Base-by-base conservation (phyloP, 345 rosid genomes). In the Bruguiera parviflora region DNA sequence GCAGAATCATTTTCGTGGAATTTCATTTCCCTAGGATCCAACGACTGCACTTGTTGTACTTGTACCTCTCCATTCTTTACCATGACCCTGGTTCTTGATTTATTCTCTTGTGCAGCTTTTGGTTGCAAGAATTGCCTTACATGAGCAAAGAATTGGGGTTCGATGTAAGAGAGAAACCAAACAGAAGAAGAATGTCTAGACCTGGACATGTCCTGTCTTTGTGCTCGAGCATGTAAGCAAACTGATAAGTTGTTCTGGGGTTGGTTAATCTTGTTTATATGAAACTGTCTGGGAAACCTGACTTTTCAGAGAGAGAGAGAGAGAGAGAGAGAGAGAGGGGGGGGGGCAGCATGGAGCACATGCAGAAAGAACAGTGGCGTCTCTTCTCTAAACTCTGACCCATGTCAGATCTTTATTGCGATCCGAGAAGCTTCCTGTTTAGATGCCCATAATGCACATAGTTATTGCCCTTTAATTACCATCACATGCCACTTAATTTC, bases 121-220 rank as follows among this genome's bases (percentile, higher is more conserved):
- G 85, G 65, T 74, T 78, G 86, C 65, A 92, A 60, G 80, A 88
- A 85, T 16, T 86, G 73, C 39, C 93, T 85, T 67, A 92, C 65
- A 22, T 73, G 86, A 61, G 84, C 72, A 51, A 88, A 87, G 81
- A 91, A 85, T 5, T 72, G 84, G 33, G 85, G 83, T 65, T 84
- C 84, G 58, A 71, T 71, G 81, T 61, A 71, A 60, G 86, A 81
- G 55, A 76, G 47, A 5, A 73, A 59, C 85, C 89, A 82, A 68
- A 72, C 28, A 68, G 83, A 77, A 39, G 88, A 75, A 7, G 75
- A 65, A 43, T 78, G 19, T 22, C 70, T 6, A 46, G 75, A n/a
- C 6, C 9, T 27, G 21, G 84, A 73, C 81, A 83, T 80, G 65
- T 60, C 68, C 65, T 78, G 78, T 59, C 75, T 64, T 58, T 75